Percentiles rank a stretch among this genome's conserved stretches.
Conservation (phyloP, 345 rosid species). For the Linum usitatissimum region DNA sequence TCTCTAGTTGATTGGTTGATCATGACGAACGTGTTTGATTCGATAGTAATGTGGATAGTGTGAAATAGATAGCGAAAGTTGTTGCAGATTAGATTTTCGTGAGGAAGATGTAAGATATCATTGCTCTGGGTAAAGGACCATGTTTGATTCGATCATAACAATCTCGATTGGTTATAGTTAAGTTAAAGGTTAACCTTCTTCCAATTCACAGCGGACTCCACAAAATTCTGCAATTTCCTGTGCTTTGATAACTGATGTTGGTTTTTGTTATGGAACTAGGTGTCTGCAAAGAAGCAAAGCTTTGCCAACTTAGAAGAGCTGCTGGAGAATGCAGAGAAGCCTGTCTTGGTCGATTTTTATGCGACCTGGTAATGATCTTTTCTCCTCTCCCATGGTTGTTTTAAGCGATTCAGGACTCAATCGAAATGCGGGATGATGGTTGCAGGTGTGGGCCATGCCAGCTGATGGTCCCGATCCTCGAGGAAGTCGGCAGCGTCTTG, state of each 20-base stretch:
- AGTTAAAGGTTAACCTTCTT: no score
- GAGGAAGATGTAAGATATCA: no score
- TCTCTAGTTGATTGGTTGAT: not conserved
- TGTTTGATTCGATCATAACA: no score
- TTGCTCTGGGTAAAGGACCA: no score
- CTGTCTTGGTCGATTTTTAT: slow-evolving; percentile 76
- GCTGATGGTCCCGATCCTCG: slow-evolving; percentile 73
- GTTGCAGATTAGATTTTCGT: no score
- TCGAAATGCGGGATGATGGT: not conserved
- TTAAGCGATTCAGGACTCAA: no score
- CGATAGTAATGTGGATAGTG: not conserved
- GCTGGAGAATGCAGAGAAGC: slow-evolving; percentile 55
- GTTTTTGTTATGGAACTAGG: slow-evolving; percentile 17
- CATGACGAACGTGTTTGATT: not conserved
- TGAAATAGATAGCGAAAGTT: no score
- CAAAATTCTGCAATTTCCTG: no score
- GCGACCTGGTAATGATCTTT: slow-evolving; percentile 56
- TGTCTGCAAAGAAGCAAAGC: slow-evolving; percentile 69
- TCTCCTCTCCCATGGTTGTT: no score
- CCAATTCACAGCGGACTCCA: no score
- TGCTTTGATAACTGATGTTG: not conserved
- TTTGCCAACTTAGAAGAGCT: slow-evolving; percentile 62
- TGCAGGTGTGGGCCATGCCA: slow-evolving; percentile 97
- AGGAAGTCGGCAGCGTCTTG: slow-evolving; percentile 54
- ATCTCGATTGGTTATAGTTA: no score